Percentiles rank a stretch among this genome's conserved stretches.
Evolutionary conservation across 2,329 filamentous ascomycete genomes (phyloP).

Genomic region (Chrysosporium keratinophilum): DNA sequence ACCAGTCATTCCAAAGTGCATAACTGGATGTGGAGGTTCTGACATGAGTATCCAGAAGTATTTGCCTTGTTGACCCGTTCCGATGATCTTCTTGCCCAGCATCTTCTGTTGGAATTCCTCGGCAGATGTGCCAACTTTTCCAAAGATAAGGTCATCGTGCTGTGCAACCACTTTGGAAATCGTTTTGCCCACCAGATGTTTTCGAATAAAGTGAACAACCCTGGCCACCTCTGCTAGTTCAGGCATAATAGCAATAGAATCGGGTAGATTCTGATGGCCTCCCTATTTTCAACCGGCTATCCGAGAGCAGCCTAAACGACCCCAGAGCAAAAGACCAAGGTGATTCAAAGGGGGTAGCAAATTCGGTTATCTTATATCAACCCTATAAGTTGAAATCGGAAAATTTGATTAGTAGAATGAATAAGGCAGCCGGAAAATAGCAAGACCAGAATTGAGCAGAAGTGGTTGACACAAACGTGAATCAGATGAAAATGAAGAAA

Average conservation of each 20-base stretch:
- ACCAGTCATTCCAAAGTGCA: constrained; percentile 71
- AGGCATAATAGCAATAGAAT: constrained; percentile 30
- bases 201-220: constrained; percentile 72
- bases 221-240: constrained; percentile 59
- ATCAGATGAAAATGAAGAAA: not conserved
- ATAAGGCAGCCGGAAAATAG: not conserved
- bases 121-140: constrained; percentile 76
- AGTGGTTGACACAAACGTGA: not conserved
- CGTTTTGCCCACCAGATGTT: constrained; percentile 72
- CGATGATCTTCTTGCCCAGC: constrained; percentile 59
- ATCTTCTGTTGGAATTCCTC: constrained; percentile 63
- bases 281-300: not conserved
- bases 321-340: not conserved
- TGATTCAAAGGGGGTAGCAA: not conserved
- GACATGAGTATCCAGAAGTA: constrained; percentile 88
- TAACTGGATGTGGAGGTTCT: constrained; percentile 69
- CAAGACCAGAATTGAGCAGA: not conserved
- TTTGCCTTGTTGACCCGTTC: constrained; percentile 80
- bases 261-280: not conserved
- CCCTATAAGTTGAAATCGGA: not conserved
- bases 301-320: not conserved
- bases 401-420: not conserved
- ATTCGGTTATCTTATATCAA: not conserved
- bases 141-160: constrained; percentile 78
- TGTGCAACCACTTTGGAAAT: constrained; percentile 60